These are phyloP conservation scores for Caryopteris hybrid DNA, from an alignment of 305 asterid species.

Conservation along the genomic window DNA sequence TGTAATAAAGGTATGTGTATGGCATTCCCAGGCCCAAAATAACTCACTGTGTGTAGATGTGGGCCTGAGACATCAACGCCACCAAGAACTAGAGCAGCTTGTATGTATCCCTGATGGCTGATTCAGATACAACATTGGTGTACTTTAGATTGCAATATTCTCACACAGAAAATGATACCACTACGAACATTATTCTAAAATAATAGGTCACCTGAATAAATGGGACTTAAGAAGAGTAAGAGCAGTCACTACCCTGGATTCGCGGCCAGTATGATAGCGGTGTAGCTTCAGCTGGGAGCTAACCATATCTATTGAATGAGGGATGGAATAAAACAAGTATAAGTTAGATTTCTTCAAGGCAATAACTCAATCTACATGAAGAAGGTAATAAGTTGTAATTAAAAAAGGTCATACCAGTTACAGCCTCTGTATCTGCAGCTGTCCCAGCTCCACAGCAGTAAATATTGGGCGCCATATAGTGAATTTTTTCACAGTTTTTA, in stretches of 20 bases:
- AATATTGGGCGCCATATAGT: slow-evolving; percentile 88
- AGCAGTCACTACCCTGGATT: slow-evolving; percentile 91
- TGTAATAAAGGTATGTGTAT: background rate
- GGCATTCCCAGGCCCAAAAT: background rate
- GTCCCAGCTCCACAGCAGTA: slow-evolving; percentile 98
- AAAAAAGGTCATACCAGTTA: slow-evolving; percentile 49
- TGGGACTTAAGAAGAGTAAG: slow-evolving; percentile 81
- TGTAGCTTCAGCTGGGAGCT: slow-evolving; percentile 92
- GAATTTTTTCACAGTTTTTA: slow-evolving; percentile 94
- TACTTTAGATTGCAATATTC: slow-evolving; percentile 15
- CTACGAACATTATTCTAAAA: background rate
- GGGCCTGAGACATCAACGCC: slow-evolving; percentile 96
- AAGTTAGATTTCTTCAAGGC: background rate
- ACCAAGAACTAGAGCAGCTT: slow-evolving; percentile 95
- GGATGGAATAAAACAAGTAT: background rate
- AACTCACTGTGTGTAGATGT: slow-evolving; percentile 89
- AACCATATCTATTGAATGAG: slow-evolving; percentile 66
- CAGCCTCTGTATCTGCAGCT: slow-evolving; percentile 99
- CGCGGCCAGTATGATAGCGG: slow-evolving; percentile 87
- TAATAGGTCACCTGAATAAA: slow-evolving; percentile 59
- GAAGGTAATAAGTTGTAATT: background rate
- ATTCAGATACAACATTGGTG: slow-evolving; percentile 19
- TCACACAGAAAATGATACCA: slow-evolving; percentile 1
- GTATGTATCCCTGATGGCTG: slow-evolving; percentile 84
- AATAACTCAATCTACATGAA: background rate